These are phyloP conservation scores for Yarrowia bubula DNA, from an alignment of 805 yeast species.

Conservation along the genomic window DNA sequence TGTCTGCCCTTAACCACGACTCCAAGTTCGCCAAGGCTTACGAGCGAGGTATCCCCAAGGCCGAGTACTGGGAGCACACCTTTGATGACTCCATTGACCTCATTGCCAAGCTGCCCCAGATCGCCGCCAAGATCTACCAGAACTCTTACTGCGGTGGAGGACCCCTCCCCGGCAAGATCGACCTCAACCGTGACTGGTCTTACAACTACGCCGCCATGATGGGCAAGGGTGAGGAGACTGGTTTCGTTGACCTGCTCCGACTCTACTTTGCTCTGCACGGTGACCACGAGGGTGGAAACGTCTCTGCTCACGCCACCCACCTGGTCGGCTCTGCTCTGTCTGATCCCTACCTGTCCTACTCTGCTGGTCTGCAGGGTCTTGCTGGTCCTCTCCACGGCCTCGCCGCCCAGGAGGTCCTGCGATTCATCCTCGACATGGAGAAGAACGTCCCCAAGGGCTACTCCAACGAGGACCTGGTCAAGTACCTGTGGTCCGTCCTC, in stretches of 20 bases:
- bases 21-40: slow-evolving; percentile 82
- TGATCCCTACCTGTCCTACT: slow-evolving; percentile 71
- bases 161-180: slow-evolving; percentile 43
- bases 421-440: slow-evolving; percentile 69
- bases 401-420: slow-evolving; percentile 84
- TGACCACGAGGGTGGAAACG: slow-evolving; percentile 90
- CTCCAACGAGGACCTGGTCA: slow-evolving; percentile 66
- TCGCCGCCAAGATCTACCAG: slow-evolving; percentile 81
- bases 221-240: slow-evolving; percentile 60
- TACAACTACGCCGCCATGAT: slow-evolving; percentile 62
- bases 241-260: slow-evolving; percentile 76
- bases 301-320: slow-evolving; percentile 83
- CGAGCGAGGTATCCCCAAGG: slow-evolving; percentile 77
- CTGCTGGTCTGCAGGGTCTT: slow-evolving; percentile 81
- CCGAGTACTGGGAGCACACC: slow-evolving; percentile 78
- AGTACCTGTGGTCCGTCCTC: slow-evolving; percentile 74
- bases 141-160: slow-evolving; percentile 76
- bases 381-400: slow-evolving; percentile 89
- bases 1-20: slow-evolving; percentile 77
- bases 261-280: slow-evolving; percentile 78
- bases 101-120: slow-evolving; percentile 76
- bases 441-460: slow-evolving; percentile 68
- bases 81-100: slow-evolving; percentile 78
- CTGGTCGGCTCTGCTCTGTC: slow-evolving; percentile 80
- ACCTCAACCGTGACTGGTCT: slow-evolving; percentile 55